phyloP scores from a whole-genome alignment of 257 asterid species.

The Salvia splendens region DNA sequence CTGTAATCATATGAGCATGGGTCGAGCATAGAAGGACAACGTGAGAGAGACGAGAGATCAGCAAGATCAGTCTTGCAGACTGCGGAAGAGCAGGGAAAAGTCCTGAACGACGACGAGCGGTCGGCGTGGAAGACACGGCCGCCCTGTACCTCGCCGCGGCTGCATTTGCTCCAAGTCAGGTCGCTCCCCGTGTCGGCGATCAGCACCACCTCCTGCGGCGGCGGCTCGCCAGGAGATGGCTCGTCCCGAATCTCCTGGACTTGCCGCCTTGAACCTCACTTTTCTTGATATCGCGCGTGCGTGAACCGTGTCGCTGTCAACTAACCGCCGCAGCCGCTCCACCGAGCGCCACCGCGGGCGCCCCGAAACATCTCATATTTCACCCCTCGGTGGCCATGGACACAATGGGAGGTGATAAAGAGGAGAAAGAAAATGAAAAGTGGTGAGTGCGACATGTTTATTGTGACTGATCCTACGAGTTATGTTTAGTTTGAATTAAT shows the following conservation, averaged over 20 bases:
- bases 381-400: constrained; percentile 17
- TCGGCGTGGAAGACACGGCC: constrained; percentile 46
- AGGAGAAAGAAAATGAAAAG: background rate
- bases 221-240: constrained; percentile 40
- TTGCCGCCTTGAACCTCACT: constrained; percentile 21
- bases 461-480: too few relatives aligned
- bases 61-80: constrained; percentile 46
- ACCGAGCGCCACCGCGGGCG: constrained; percentile 26
- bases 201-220: constrained; percentile 42
- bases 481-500: too few relatives aligned
- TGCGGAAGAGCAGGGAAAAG: constrained; percentile 57
- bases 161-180: constrained; percentile 58
- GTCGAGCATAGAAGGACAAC: constrained; percentile 48
- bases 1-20: constrained; percentile 68
- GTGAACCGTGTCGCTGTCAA: constrained; percentile 44
- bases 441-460: background rate
- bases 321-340: constrained; percentile 31
- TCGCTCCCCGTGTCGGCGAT: constrained; percentile 71
- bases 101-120: constrained; percentile 44
- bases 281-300: constrained; percentile 31
- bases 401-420: background rate
- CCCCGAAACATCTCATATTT: constrained; percentile 38
- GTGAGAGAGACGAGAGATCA: constrained; percentile 47
- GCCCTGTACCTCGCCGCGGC: constrained; percentile 25
- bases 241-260: constrained; percentile 20